Base-by-base conservation (phyloP, 2,329 filamentous ascomycete species). In the Xylaria sp. region DNA sequence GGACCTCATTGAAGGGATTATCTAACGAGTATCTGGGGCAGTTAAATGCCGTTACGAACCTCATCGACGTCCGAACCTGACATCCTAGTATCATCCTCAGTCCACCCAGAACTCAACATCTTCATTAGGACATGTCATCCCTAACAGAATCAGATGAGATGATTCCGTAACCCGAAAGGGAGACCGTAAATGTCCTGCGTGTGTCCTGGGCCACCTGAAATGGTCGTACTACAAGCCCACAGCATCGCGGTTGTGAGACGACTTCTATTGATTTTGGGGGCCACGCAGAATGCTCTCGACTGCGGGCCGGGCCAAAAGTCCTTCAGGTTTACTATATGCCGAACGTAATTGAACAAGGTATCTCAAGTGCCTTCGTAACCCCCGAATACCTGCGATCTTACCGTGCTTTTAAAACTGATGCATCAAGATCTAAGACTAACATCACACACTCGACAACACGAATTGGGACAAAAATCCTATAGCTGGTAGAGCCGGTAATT, bases 61-160 rank as follows among this genome's bases (percentile, higher is more conserved):
- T 62, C 64, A 39, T 64, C 55, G 10, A 67, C 41, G n/a, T 62
- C 55, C 20, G 64, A 64, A 39, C 67, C 59, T 31, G 55, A 59
- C 8, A 28, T 51, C 64, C 60, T 12, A 61, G 33, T 13, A 43
- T 56, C 7, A 56, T 46, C 10, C 67, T 36, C 13, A 51, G 58
- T 70, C 64, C 64, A 62, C 64, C 54, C 46, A 39, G 56, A 55
- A n/a, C 33, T 46, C n/a, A 36, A 18, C 20, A 25, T 46, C 10
- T 23, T 46, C 55, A 12, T 65, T 25, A 25, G 48, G 48, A 60
- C 28, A 18, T 18, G 20, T 20, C n/a, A 28, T 39, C 20, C 10
- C 15, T 46, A 25, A 36, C 4, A n/a, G 18, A 9, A 9, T 2
- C 3, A 28, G 15, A 18, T 12, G 1, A 5, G 33, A 36, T 8